Percentiles rank a stretch among this genome's conserved stretches.
These are phyloP conservation scores for Penicillium cinerascens DNA, from an alignment of 495 filamentous ascomycete species.

Conservation along the genomic window DNA sequence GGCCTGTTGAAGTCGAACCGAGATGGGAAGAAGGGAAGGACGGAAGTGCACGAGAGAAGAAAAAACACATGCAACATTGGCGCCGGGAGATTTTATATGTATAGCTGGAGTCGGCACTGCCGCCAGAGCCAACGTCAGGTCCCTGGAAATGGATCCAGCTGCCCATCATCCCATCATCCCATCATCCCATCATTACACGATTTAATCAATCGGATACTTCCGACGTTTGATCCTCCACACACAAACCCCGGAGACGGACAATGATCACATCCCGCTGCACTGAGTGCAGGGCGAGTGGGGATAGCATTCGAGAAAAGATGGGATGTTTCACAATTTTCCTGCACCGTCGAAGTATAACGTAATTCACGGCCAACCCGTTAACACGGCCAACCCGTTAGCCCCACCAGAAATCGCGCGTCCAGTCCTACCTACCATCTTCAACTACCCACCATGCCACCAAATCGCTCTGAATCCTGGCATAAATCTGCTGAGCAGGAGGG, in stretches of 20 bases:
- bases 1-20: slow-evolving; percentile 35
- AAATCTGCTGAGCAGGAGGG: too few species aligned
- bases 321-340: slow-evolving; percentile 20
- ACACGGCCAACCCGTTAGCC: too few species aligned
- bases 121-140: not conserved
- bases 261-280: slow-evolving; percentile 2
- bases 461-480: too few species aligned
- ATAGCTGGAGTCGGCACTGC: not conserved
- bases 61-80: slow-evolving; percentile 9
- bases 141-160: not conserved
- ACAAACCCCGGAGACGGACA: not conserved
- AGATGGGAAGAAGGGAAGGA: slow-evolving; percentile 20
- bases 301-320: slow-evolving; percentile 10
- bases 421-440: too few species aligned
- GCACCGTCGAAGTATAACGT: slow-evolving; percentile 2
- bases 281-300: slow-evolving; percentile 10
- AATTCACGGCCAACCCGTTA: too few species aligned
- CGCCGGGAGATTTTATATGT: slow-evolving; percentile 24
- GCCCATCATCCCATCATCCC: too few species aligned
- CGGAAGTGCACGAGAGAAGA: slow-evolving; percentile 19
- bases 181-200: not conserved
- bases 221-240: slow-evolving; percentile 18
- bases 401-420: too few species aligned
- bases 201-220: slow-evolving; percentile 22
- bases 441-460: too few species aligned